Evolutionary conservation across 768 basidiomycete species (phyloP).

Genomic region (Mycena capillaripes): DNA sequence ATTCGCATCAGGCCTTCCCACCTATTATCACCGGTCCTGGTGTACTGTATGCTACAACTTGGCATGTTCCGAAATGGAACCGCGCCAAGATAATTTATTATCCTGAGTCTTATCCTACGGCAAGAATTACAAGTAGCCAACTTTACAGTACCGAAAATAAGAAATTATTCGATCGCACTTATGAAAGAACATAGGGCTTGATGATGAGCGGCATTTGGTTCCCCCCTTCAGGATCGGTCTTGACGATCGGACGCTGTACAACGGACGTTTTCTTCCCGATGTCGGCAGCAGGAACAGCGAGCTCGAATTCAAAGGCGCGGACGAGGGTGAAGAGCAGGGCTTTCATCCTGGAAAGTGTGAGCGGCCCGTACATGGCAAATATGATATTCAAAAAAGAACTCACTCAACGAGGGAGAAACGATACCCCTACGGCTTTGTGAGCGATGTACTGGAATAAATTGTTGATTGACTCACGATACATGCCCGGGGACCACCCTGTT

Average conservation of each 20-base stretch:
- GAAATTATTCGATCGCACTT: no score
- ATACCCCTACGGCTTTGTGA: constrained; percentile 43
- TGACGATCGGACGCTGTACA: constrained; percentile 61
- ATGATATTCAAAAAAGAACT: constrained; percentile 33
- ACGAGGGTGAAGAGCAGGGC: constrained; percentile 64
- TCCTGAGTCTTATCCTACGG: no score
- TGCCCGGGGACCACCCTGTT: constrained; percentile 63
- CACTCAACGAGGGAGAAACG: constrained; percentile 66
- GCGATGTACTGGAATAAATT: constrained; percentile 10
- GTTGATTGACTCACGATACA: constrained; percentile 54
- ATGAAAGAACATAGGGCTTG: constrained; percentile 40
- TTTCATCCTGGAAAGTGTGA: constrained; percentile 49
- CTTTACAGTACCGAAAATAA: no score
- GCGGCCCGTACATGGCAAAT: background rate
- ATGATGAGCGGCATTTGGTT: constrained; percentile 62
- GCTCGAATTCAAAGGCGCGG: constrained; percentile 67
- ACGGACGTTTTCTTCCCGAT: constrained; percentile 54
- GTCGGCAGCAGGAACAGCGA: constrained; percentile 63
- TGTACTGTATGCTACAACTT: no score
- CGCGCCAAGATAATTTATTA: no score
- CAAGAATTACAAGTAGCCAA: no score
- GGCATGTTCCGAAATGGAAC: no score
- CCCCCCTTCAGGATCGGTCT: constrained; percentile 52
- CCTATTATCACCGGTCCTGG: no score
- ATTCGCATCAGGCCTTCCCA: no score